These are phyloP conservation scores for Bipolaris gigantea DNA, from an alignment of 2,329 filamentous ascomycete genomes.

Conservation along the genomic window DNA sequence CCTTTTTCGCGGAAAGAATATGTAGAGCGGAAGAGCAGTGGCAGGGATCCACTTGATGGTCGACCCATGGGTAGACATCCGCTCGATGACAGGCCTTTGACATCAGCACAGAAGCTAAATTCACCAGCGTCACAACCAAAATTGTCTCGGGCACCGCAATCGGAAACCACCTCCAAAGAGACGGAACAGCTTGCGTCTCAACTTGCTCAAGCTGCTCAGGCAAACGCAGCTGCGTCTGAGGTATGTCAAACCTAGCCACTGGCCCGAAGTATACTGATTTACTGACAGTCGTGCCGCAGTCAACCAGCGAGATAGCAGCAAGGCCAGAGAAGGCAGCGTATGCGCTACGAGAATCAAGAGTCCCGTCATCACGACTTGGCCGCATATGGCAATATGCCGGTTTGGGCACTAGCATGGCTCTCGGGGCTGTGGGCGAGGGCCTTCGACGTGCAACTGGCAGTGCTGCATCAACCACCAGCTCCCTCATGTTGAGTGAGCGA, in stretches of 20 bases:
- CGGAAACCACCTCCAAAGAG: conserved; percentile 36
- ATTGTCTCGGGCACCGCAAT: conserved; percentile 13
- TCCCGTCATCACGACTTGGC: conserved; percentile 84
- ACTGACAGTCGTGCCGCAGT: conserved; percentile 50
- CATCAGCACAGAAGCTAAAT: conserved; percentile 11
- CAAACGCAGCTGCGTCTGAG: conserved; percentile 31
- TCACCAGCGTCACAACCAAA: conserved; percentile 16
- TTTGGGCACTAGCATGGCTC: conserved; percentile 91
- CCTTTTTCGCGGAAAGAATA: conserved; percentile 38
- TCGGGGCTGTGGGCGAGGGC: conserved; percentile 84
- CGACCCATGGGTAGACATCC: conserved; percentile 15
- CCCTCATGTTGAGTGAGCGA: conserved; percentile 79
- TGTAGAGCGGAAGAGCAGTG: conserved; percentile 36
- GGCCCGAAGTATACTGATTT: conserved; percentile 44
- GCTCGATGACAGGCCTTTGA: conserved; percentile 14
- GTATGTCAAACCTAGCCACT: conserved; percentile 19
- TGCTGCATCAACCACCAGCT: conserved; percentile 61
- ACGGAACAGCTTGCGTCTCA: conserved; percentile 53
- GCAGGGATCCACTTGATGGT: conserved; percentile 15
- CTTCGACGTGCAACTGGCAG: conserved; percentile 78
- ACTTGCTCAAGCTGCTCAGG: conserved; percentile 49
- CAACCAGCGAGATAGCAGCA: conserved; percentile 28
- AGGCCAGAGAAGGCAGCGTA: conserved; percentile 53
- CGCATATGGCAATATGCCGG: conserved; percentile 94
- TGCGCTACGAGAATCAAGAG: conserved; percentile 81